Percentiles rank a stretch among this genome's conserved stretches.
These are phyloP conservation scores for Volvox reticuliferus DNA, from an alignment of 139 green algal genomes.

Conservation along the genomic window DNA sequence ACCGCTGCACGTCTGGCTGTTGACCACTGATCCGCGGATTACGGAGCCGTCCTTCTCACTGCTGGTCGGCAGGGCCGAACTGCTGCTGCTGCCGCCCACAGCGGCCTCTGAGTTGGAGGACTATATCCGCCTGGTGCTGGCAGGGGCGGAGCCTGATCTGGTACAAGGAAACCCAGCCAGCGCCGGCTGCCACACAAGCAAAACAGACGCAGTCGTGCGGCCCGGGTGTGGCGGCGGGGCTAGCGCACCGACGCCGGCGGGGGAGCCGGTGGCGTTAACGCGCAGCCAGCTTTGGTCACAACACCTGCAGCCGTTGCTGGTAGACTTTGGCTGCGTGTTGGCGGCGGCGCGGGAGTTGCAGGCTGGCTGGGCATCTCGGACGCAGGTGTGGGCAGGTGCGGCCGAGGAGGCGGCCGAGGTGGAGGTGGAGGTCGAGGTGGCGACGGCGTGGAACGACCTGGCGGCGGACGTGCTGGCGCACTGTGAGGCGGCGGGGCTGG, in stretches of 20 bases:
- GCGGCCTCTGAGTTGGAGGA: neutral
- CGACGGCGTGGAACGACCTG: neutral
- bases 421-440: neutral
- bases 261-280: neutral
- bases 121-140: neutral
- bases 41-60: neutral
- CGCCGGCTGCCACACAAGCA: neutral
- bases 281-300: neutral
- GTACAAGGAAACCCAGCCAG: neutral
- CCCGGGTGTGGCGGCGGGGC: too few relatives aligned
- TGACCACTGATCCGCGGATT: neutral
- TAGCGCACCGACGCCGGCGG: neutral
- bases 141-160: neutral
- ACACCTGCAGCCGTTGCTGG: slow-evolving; percentile 22
- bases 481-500: slow-evolving; percentile 17
- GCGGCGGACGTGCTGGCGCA: slow-evolving; percentile 16
- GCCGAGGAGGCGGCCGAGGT: neutral
- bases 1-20: slow-evolving; percentile 3
- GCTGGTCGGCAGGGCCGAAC: neutral
- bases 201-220: neutral
- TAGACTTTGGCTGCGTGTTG: slow-evolving; percentile 22
- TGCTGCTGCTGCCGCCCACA: slow-evolving; percentile 11
- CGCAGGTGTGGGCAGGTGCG: neutral
- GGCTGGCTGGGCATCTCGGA: neutral
- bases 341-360: slow-evolving; percentile 1